Percentiles rank a stretch among this genome's conserved stretches.
phyloP scores from a whole-genome alignment of 2,329 filamentous ascomycete genomes.

The Colletotrichum melonis region DNA sequence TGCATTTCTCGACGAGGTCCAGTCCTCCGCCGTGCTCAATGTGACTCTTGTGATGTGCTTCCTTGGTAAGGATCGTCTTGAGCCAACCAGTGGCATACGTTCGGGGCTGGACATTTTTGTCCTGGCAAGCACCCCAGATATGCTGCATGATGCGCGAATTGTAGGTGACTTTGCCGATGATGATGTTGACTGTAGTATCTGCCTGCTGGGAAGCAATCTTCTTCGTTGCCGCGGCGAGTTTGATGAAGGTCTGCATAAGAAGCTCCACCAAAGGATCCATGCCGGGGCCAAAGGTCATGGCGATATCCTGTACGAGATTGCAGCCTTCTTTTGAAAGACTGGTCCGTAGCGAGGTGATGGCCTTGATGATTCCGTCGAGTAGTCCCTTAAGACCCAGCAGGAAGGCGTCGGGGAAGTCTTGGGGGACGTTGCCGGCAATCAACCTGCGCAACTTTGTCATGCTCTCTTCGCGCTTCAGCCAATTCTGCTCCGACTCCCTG shows the following conservation, averaged over 20 bases:
- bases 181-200: slow-evolving; percentile 81
- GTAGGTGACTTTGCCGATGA: slow-evolving; percentile 85
- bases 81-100: slow-evolving; percentile 86
- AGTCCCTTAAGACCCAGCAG: slow-evolving; percentile 77
- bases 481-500: slow-evolving; percentile 90
- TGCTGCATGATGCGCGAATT: slow-evolving; percentile 86
- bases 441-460: slow-evolving; percentile 81
- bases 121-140: slow-evolving; percentile 82
- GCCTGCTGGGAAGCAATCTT: slow-evolving; percentile 91
- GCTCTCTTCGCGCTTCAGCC: slow-evolving; percentile 86
- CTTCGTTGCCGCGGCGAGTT: slow-evolving; percentile 89
- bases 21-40: slow-evolving; percentile 88
- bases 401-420: slow-evolving; percentile 80
- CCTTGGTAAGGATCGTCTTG: slow-evolving; percentile 82
- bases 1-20: slow-evolving; percentile 85
- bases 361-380: slow-evolving; percentile 90
- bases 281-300: slow-evolving; percentile 77
- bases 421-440: slow-evolving; percentile 84
- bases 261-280: slow-evolving; percentile 93
- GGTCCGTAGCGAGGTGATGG: slow-evolving; percentile 84
- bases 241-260: slow-evolving; percentile 88
- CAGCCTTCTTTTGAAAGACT: slow-evolving; percentile 91
- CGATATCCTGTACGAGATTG: slow-evolving; percentile 85
- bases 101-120: slow-evolving; percentile 93
- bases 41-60: slow-evolving; percentile 80